Conservation (phyloP, 768 basidiomycete species). For the Boletus edulis region DNA sequence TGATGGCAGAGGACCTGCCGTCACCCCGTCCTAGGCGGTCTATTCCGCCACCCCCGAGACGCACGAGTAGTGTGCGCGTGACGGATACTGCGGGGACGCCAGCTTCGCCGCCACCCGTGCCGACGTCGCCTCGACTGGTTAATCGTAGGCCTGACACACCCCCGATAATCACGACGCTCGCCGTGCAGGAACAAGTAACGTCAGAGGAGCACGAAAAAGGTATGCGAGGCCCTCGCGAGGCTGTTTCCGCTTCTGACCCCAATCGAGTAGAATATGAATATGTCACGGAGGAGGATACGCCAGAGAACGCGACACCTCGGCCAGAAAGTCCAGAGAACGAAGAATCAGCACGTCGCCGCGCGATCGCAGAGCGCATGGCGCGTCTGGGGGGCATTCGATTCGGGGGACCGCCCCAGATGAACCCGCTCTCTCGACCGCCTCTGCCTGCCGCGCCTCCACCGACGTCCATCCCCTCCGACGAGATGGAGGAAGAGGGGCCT, state of each 20-base stretch:
- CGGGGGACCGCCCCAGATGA: constrained; percentile 56
- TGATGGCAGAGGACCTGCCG: constrained; percentile 8
- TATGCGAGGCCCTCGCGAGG: background rate
- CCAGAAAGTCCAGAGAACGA: constrained; percentile 37
- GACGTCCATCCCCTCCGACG: constrained; percentile 30
- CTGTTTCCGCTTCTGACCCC: background rate
- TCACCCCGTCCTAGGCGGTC: constrained; percentile 15
- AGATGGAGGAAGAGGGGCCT: constrained; percentile 22
- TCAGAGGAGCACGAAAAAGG: constrained; percentile 7
- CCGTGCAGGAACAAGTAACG: constrained; percentile 5
- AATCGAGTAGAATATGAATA: constrained; percentile 2
- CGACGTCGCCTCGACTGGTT: constrained; percentile 14
- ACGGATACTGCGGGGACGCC: constrained; percentile 8
- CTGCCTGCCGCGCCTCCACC: constrained; percentile 38
- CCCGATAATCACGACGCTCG: constrained; percentile 23
- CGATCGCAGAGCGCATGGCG: constrained; percentile 94
- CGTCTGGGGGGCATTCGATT: constrained; percentile 85
- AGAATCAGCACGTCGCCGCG: constrained; percentile 55
- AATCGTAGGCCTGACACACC: constrained; percentile 18
- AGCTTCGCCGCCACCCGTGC: constrained; percentile 19
- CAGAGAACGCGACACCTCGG: constrained; percentile 4
- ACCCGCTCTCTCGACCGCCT: constrained; percentile 36
- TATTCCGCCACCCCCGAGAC: constrained; percentile 23
- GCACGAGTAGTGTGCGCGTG: constrained; percentile 18
- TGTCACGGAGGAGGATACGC: constrained; percentile 13